These are phyloP conservation scores for Pythium chondricola DNA, from an alignment of 352 stramenopile species.

Conservation along the genomic window DNA sequence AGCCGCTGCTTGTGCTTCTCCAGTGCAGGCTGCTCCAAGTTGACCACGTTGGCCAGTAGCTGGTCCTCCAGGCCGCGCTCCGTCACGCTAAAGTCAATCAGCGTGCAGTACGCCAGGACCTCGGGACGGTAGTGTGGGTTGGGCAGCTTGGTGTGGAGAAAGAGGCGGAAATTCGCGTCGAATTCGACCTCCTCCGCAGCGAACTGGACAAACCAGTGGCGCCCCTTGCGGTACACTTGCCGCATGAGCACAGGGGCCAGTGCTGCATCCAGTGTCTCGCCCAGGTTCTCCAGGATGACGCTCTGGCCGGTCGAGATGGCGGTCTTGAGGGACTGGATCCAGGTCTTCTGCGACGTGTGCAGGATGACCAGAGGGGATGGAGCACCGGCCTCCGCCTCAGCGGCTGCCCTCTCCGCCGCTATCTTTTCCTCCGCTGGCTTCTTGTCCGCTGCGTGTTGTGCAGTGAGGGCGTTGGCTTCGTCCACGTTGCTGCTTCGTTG, in stretches of 20 bases:
- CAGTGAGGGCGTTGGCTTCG: not conserved
- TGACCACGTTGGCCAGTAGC: constrained; percentile 84
- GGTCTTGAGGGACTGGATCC: constrained; percentile 64
- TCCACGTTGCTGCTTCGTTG: not conserved
- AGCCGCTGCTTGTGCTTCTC: constrained; percentile 87
- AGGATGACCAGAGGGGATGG: constrained; percentile 48
- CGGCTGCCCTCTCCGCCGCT: no score
- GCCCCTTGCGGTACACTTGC: constrained; percentile 84
- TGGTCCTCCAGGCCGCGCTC: constrained; percentile 88
- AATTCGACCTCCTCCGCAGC: constrained; percentile 88
- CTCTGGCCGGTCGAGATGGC: constrained; percentile 70
- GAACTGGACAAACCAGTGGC: constrained; percentile 84
- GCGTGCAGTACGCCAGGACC: constrained; percentile 88
- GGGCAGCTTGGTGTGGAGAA: constrained; percentile 87
- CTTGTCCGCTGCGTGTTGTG: no score
- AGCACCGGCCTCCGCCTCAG: not conserved
- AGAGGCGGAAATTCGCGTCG: constrained; percentile 82
- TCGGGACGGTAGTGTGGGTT: constrained; percentile 92
- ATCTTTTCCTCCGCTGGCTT: no score
- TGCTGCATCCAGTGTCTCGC: constrained; percentile 78
- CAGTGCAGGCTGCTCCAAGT: constrained; percentile 84
- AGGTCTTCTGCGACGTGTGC: constrained; percentile 68
- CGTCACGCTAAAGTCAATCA: constrained; percentile 94
- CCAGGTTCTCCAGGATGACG: constrained; percentile 90
- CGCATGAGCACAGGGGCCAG: constrained; percentile 88